Conservation (phyloP, 2,329 filamentous ascomycete species). For the Botrytis fabae region DNA sequence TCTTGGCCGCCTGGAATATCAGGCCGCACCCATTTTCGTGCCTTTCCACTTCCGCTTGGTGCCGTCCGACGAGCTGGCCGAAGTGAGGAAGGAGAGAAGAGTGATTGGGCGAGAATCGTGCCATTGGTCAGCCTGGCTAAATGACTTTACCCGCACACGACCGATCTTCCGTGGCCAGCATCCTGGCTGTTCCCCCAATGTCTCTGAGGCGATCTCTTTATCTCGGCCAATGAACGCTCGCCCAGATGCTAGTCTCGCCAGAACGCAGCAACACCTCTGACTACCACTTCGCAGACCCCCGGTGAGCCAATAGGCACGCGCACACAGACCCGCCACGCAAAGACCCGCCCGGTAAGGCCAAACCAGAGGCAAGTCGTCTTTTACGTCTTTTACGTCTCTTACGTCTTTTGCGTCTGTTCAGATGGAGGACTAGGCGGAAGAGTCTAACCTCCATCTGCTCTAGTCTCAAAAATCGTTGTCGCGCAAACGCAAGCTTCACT, state of each 20-base stretch:
- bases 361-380: not conserved
- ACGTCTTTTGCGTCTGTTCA: not conserved
- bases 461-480: slow-evolving; percentile 15
- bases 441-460: slow-evolving; percentile 11
- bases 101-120: too few relatives aligned
- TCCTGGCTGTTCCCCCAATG: slow-evolving; percentile 12
- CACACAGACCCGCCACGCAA: not conserved
- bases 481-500: slow-evolving; percentile 22
- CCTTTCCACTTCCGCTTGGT: not conserved
- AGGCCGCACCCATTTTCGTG: not conserved
- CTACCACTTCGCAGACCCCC: too few relatives aligned
- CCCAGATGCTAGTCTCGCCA: not conserved
- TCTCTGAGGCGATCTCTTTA: not conserved
- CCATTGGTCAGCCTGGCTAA: not conserved
- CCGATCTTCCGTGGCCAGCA: not conserved
- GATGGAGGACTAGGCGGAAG: not conserved
- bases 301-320: too few relatives aligned
- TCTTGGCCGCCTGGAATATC: not conserved
- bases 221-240: slow-evolving; percentile 4
- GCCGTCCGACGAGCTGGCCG: too few relatives aligned
- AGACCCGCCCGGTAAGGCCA: not conserved
- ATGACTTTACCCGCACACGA: not conserved
- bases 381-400: not conserved
- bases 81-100: not conserved
- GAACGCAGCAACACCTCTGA: too few relatives aligned